A percentile compares a stretch with the other conserved stretches of the same genome.
Conservation (phyloP, 148 eudicot species). For the Talinum fruticosum region DNA sequence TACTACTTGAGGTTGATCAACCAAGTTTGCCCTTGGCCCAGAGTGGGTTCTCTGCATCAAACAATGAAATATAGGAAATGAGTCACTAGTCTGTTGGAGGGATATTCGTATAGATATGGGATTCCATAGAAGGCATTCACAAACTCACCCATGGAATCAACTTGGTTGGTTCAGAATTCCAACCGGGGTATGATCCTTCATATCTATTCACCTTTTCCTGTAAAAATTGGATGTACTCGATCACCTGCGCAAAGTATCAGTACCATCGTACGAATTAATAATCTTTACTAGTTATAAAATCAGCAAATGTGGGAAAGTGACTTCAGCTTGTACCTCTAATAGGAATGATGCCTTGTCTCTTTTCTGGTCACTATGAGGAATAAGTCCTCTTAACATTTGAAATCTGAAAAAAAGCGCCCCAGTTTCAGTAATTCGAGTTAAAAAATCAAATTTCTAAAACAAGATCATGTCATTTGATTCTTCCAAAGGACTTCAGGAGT, state of each 20-base stretch:
- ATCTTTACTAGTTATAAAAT: background rate
- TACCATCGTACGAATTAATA: background rate
- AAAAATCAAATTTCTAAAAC: background rate
- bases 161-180: conserved; percentile 61
- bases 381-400: conserved; percentile 79
- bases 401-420: conserved; percentile 49
- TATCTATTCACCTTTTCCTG: conserved; percentile 80
- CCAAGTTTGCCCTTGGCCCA: conserved; percentile 36
- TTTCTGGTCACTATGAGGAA: conserved; percentile 84
- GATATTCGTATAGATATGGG: background rate
- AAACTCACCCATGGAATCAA: conserved; percentile 57
- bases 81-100: background rate
- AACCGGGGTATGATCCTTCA: conserved; percentile 70
- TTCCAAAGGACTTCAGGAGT: background rate
- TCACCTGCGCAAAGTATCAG: conserved; percentile 50
- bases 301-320: conserved; percentile 6
- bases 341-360: conserved; percentile 96
- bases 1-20: conserved; percentile 43
- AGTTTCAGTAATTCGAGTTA: conserved; percentile 2
- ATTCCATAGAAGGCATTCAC: background rate
- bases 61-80: background rate
- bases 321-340: conserved; percentile 52
- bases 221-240: conserved; percentile 77
- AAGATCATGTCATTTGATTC: background rate
- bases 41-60: conserved; percentile 45